These are phyloP conservation scores for Exophiala calicioides DNA, from an alignment of 2,329 filamentous ascomycete genomes.

Conservation along the genomic window DNA sequence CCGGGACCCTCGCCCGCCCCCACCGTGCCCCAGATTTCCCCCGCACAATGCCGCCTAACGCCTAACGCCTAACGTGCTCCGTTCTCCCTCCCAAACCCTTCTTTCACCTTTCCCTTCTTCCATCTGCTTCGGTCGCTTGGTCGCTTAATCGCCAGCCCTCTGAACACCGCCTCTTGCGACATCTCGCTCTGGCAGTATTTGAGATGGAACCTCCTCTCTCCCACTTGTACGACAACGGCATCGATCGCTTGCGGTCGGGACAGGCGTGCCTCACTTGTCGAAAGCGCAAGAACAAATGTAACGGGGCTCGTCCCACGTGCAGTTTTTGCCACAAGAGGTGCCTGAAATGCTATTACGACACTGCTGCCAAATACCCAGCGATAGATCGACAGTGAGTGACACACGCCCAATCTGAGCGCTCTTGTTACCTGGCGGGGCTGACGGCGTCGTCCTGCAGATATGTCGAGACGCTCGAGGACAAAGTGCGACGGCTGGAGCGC, in stretches of 20 bases:
- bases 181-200: constrained; percentile 36
- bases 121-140: too few relatives aligned
- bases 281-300: constrained; percentile 13
- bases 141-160: constrained; percentile 43
- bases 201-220: constrained; percentile 35
- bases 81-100: too few relatives aligned
- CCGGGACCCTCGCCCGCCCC: too few relatives aligned
- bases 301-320: constrained; percentile 6
- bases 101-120: too few relatives aligned
- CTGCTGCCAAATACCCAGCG: not conserved
- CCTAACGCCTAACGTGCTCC: too few relatives aligned
- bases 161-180: not conserved
- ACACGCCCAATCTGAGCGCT: not conserved
- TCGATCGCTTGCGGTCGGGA: constrained; percentile 6
- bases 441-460: not conserved
- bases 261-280: constrained; percentile 13
- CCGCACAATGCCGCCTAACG: too few relatives aligned
- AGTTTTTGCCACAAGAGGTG: constrained; percentile 3
- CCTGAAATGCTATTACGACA: constrained; percentile 10
- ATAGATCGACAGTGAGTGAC: constrained; percentile 1
- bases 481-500: not conserved
- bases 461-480: constrained; percentile 1
- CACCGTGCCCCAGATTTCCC: too few relatives aligned
- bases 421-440: not conserved
- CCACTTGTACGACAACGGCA: constrained; percentile 8